These are phyloP conservation scores for Batkoa obscura DNA, from an alignment of 371 early-diverging fungal species.

Conservation along the genomic window DNA sequence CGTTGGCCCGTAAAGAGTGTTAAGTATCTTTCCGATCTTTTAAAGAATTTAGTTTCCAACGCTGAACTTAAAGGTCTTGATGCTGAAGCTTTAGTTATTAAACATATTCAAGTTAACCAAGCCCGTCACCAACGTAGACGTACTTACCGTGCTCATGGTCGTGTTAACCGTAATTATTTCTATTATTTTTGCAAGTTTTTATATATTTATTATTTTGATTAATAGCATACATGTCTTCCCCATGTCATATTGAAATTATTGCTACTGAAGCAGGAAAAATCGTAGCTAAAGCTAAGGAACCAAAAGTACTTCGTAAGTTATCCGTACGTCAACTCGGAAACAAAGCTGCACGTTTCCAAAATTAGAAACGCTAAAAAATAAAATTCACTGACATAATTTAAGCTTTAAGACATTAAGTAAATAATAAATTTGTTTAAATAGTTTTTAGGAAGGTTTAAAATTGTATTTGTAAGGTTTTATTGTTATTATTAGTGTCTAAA, in stretches of 20 bases:
- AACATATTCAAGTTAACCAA: constrained; percentile 95
- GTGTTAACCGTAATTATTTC: constrained; percentile 51
- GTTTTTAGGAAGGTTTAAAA: too few relatives aligned
- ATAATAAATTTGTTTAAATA: too few relatives aligned
- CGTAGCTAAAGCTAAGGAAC: constrained; percentile 49
- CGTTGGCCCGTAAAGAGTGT: constrained; percentile 99
- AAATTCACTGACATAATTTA: too few relatives aligned
- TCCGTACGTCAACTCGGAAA: too few relatives aligned
- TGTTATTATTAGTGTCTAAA: too few relatives aligned
- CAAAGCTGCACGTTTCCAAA: too few relatives aligned
- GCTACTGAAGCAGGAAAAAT: constrained; percentile 68
- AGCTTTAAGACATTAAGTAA: too few relatives aligned
- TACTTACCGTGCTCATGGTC: constrained; percentile 98
- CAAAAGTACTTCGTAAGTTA: too few relatives aligned
- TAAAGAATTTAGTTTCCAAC: constrained; percentile 95
- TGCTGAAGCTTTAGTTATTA: constrained; percentile 67
- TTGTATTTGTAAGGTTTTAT: too few relatives aligned
- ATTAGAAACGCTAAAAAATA: too few relatives aligned
- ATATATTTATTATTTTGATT: neutral
- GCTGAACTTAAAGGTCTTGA: constrained; percentile 92
- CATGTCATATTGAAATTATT: constrained; percentile 94
- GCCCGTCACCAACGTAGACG: constrained; percentile 97
- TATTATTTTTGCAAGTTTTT: neutral
- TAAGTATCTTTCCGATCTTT: constrained; percentile 79
- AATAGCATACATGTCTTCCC: constrained; percentile 78